Conservation (phyloP, 306 rosid species). For the Cicer bijugum region DNA sequence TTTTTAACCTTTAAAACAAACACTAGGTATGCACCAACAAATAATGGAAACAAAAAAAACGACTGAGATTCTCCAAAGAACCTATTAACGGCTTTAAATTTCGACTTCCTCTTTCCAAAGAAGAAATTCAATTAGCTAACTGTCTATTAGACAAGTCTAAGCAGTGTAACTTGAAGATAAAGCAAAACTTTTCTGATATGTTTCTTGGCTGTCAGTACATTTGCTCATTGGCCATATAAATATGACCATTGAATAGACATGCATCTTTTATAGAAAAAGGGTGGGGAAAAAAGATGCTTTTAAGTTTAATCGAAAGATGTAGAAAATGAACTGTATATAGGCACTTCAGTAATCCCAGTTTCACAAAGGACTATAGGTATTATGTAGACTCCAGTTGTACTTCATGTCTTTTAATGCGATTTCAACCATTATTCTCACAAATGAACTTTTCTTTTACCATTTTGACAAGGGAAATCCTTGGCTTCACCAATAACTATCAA, state of each 20-base stretch:
- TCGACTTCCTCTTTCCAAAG: neutral
- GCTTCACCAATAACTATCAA: slow-evolving; percentile 4
- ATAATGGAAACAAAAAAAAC: neutral
- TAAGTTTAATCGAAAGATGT: neutral
- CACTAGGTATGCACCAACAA: neutral
- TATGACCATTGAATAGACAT: neutral
- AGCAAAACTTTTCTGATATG: slow-evolving; percentile 3
- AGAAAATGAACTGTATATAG: neutral
- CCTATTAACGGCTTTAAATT: neutral
- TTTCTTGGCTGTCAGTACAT: neutral
- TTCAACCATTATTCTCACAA: slow-evolving; percentile 12
- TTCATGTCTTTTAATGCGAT: neutral
- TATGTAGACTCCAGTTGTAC: neutral
- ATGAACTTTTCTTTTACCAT: slow-evolving; percentile 1
- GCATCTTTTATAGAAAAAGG: too few relatives aligned
- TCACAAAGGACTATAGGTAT: neutral
- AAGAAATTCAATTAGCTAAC: slow-evolving; percentile 22
- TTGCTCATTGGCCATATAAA: neutral
- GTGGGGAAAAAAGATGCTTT: neutral
- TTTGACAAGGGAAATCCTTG: neutral
- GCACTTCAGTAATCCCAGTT: slow-evolving; percentile 9
- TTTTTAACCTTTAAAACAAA: slow-evolving; percentile 1
- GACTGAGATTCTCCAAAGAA: neutral
- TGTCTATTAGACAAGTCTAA: neutral
- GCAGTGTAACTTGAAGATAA: slow-evolving; percentile 13